Evolutionary conservation across 768 basidiomycete species (phyloP), one percentile per base, ranked within the genome.

Genomic region (Collybia sordida): DNA sequence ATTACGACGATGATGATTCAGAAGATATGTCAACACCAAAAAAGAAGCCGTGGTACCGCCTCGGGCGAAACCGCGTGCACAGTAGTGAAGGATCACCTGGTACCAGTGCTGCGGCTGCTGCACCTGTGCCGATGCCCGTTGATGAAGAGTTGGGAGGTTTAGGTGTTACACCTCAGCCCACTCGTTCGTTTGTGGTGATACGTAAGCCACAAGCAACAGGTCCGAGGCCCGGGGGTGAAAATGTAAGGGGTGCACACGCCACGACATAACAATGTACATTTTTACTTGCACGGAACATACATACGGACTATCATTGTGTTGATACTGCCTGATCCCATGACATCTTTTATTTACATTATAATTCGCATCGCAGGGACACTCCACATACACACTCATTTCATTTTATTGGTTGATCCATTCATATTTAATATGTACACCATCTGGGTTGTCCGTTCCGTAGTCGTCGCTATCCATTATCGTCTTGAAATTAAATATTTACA

Each of bases 21-120:
- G 68, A 72, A 40, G 65, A 69, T 31, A 64, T 64, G 41, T 54
- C 59, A 38, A 75, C 75, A 54, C 76, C 77, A 25, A 85, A 72
- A 70, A 86, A 83, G 74, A 83, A 77, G 60, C 75, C 75, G n/a
- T 90, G 87, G 87, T 88, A 81, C 60, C 80, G 80, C 46, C 62
- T 87, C 18, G 72, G 82, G 28, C 76, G 82, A 51, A 74, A 72
- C 60, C 75, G 86, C 43, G 75, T 79, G 27, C 78, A 84, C 52
- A 86, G 83, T 57, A 83, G 77, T 51, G 80, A 81, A 38, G 74
- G 75, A 21, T 68, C 67, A 49, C 66, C 59, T n/a, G 59, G 66
- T 6, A 40, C 64, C 36, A 54, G 60, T 41, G 50, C 57, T 3
- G 63, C 58, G 27, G 49, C 66, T 22, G 55, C 59, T 21, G 49